Conservation (phyloP, 805 yeast genomes). For the Metschnikowia bowlesiae region DNA sequence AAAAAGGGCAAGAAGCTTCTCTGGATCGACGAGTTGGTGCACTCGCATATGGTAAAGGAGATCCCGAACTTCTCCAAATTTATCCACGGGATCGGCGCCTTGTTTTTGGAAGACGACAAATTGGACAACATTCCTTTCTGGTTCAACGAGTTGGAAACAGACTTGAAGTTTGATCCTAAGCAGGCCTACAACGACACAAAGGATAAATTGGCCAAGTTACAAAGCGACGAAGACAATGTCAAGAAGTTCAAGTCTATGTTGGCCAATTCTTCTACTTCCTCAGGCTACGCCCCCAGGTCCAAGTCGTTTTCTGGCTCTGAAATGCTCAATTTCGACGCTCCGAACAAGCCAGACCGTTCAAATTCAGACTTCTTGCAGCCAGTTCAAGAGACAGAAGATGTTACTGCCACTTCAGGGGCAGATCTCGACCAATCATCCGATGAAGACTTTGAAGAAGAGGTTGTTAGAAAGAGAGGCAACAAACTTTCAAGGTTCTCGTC, state of each 20-base stretch:
- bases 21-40: slow-evolving; percentile 86
- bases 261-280: slow-evolving; percentile 22
- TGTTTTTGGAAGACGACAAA: slow-evolving; percentile 86
- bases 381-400: slow-evolving; percentile 11
- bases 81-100: slow-evolving; percentile 85
- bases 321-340: slow-evolving; percentile 15
- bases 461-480: slow-evolving; percentile 12
- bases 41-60: slow-evolving; percentile 76
- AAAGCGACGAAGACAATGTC: slow-evolving; percentile 43
- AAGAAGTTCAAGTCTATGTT: slow-evolving; percentile 40
- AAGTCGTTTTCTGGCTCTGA: slow-evolving; percentile 38
- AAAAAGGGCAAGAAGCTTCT: slow-evolving; percentile 43
- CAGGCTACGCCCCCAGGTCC: slow-evolving; percentile 31
- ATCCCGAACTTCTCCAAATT: slow-evolving; percentile 92
- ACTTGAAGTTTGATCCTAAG: slow-evolving; percentile 62
- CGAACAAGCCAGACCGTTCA: slow-evolving; percentile 1
- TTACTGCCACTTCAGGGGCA: slow-evolving; percentile 13
- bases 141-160: slow-evolving; percentile 78
- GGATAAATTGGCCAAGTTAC: slow-evolving; percentile 46
- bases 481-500: slow-evolving; percentile 25
- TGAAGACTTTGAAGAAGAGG: slow-evolving; percentile 26
- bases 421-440: slow-evolving; percentile 29
- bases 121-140: slow-evolving; percentile 90
- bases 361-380: slow-evolving; percentile 8
- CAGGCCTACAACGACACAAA: slow-evolving; percentile 69